A percentile compares a stretch with the other conserved stretches of the same genome.
Conservation (phyloP, 495 filamentous ascomycete species). For the Penicillium lagena region DNA sequence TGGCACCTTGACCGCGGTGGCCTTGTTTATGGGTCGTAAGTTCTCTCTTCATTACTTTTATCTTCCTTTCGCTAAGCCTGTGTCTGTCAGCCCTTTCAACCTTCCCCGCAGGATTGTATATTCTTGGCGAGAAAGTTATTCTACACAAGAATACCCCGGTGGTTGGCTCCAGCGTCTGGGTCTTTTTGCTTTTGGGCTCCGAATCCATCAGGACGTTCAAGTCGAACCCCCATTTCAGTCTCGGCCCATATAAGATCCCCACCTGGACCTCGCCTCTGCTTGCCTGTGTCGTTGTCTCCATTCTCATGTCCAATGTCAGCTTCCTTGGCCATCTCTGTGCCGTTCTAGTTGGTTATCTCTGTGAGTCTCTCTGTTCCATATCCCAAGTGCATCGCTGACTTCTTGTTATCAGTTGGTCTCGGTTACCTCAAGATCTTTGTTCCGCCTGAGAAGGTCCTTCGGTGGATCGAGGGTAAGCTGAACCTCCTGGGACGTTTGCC, state of each 20-base stretch:
- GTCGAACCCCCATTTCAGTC: slow-evolving; percentile 5
- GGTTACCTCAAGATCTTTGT: slow-evolving; percentile 81
- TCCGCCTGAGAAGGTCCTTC: slow-evolving; percentile 71
- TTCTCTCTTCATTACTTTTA: slow-evolving; percentile 8
- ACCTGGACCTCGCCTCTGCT: slow-evolving; percentile 87
- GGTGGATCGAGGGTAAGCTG: slow-evolving; percentile 78
- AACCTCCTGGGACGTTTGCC: slow-evolving; percentile 77
- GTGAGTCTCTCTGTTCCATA: slow-evolving; percentile 40
- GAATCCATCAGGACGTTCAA: too few relatives aligned
- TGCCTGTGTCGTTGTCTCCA: slow-evolving; percentile 59
- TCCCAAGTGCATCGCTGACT: slow-evolving; percentile 5
- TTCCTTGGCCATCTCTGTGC: slow-evolving; percentile 83
- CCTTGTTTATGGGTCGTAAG: slow-evolving; percentile 86
- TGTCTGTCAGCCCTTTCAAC: slow-evolving; percentile 63
- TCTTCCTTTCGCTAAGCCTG: slow-evolving; percentile 6
- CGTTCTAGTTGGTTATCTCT: slow-evolving; percentile 74
- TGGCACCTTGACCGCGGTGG: slow-evolving; percentile 77
- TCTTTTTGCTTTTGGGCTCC: slow-evolving; percentile 51
- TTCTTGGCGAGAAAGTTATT: slow-evolving; percentile 62
- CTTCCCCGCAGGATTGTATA: slow-evolving; percentile 66
- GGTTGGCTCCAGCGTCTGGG: slow-evolving; percentile 84
- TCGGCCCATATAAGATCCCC: slow-evolving; percentile 68
- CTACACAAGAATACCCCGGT: slow-evolving; percentile 60
- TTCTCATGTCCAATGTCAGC: slow-evolving; percentile 73
- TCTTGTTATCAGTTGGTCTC: slow-evolving; percentile 54